phyloP scores from a whole-genome alignment of 495 filamentous ascomycete species.

The Peziza echinospora region DNA sequence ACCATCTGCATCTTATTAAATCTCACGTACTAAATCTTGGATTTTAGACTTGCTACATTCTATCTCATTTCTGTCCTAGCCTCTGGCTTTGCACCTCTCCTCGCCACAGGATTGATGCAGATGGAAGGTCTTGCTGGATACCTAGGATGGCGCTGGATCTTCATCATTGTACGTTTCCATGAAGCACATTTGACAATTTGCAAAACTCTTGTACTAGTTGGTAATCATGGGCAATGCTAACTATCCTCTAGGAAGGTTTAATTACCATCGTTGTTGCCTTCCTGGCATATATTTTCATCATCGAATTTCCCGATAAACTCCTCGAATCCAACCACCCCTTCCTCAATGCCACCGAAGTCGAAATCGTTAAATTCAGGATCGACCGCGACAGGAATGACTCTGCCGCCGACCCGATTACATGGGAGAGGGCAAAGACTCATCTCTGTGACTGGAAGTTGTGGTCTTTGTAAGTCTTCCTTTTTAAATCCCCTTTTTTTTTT shows the following conservation, averaged over 20 bases:
- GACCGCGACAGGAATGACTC: constrained; percentile 33
- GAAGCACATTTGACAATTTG: background rate
- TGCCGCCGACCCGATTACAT: constrained; percentile 21
- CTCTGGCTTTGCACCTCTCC: constrained; percentile 45
- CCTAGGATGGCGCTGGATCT: constrained; percentile 57
- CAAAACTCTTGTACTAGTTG: background rate
- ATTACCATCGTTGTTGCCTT: constrained; percentile 23
- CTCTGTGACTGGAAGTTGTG: constrained; percentile 24
- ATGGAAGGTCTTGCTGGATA: constrained; percentile 44
- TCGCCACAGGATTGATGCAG: constrained; percentile 45
- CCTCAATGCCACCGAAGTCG: constrained; percentile 26
- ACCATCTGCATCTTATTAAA: constrained; percentile 1
- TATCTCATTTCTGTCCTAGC: constrained; percentile 46
- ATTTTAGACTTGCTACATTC: constrained; percentile 34
- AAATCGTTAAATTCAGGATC: constrained; percentile 31
- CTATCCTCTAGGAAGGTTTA: constrained; percentile 20
- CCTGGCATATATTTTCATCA: constrained; percentile 26
- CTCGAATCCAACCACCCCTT: constrained; percentile 23
- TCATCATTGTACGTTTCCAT: constrained; percentile 30
- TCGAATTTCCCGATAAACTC: constrained; percentile 36
- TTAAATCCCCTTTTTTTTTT: too few relatives aligned
- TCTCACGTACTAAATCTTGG: too few relatives aligned
- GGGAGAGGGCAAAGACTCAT: constrained; percentile 15
- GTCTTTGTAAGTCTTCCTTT: constrained; percentile 17
- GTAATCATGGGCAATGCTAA: constrained; percentile 1